Evolutionary conservation across 2,329 filamentous ascomycete genomes (phyloP).

Genomic region (Pestalotiopsis sp.): DNA sequence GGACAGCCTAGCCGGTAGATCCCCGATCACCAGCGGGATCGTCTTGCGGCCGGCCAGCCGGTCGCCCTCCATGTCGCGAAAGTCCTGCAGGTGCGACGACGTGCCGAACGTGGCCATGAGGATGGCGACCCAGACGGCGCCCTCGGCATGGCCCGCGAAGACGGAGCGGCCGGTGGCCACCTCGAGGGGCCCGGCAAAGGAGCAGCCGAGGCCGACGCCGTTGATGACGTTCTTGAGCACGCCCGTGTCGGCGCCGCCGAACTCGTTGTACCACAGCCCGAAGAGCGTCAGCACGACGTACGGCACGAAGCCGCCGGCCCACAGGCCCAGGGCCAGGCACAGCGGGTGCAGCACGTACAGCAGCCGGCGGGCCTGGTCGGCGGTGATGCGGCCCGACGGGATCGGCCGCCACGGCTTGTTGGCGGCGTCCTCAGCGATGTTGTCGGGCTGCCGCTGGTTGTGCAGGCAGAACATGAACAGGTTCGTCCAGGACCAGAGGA

Average conservation of each 20-base stretch:
- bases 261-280: conserved; percentile 19
- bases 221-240: conserved; percentile 17
- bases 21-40: conserved; percentile 14
- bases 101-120: conserved; percentile 12
- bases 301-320: conserved; percentile 13
- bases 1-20: conserved; percentile 5
- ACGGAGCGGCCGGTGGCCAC: conserved; percentile 15
- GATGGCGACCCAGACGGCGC: conserved; percentile 8
- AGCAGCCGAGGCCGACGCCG: conserved; percentile 15
- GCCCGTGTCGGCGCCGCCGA: conserved; percentile 7
- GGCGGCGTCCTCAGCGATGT: conserved; percentile 18
- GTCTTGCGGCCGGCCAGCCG: conserved; percentile 13
- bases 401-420: conserved; percentile 25
- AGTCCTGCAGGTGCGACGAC: conserved; percentile 18
- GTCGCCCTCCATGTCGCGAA: conserved; percentile 18
- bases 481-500: conserved; percentile 16
- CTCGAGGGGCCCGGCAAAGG: conserved; percentile 16
- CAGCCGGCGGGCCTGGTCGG: conserved; percentile 11
- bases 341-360: conserved; percentile 17
- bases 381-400: conserved; percentile 14
- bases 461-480: conserved; percentile 19
- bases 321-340: neutral
- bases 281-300: conserved; percentile 14
- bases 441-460: conserved; percentile 16
- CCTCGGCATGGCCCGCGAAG: conserved; percentile 7